Base-by-base conservation (phyloP, 1,284 basidiomycete species). In the Ceratobasidium sp. region DNA sequence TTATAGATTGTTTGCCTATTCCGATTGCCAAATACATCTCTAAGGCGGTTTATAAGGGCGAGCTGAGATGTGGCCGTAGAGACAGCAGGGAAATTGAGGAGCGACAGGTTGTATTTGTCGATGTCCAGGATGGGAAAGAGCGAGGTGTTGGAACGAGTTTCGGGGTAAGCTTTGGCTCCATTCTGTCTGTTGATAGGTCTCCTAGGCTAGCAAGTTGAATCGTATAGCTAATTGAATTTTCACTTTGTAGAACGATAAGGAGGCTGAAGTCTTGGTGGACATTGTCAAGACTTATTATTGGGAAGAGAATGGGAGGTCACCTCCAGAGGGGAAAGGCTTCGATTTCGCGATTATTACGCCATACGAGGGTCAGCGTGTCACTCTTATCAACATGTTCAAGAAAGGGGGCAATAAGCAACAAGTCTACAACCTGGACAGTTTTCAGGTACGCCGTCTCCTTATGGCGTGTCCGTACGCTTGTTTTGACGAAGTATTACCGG, bases 21-120 rank as follows among this genome's bases (percentile, higher is more conserved):
- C 87, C 91, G 76, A 89, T 93, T 84, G 92, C 92, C n/a, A 77
- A 85, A 6, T 89, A 92, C 69, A 90, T 94, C 62, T 93, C 91
- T 31, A 78, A 85, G 59, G 83, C 84, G 75, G 84, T 94, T 4
- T 94, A 94, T 83, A 82, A 89, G 29, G 75, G 80, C 24, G 77
- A 86, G 75, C 86, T 91, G 6, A 81, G 85, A 22, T 81, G 82
- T 1, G 0, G 0, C 0, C 82, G 82, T 67, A 1, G 0, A 11
- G 36, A 71, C 22, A 22, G 29, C 11, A 33, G 56, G 17, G 27
- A 48, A 19, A 29, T 9, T 33, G 65, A 54, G 5, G 14, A 5
- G 19, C 36, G 15, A 9, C 41, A 45, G 36, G 64, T 51, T 73
- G 47, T 69, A 17, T 89, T 91, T 82, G 80, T 91, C 78, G 82